These are phyloP conservation scores for Cercospora janseana DNA, from an alignment of 2,329 filamentous ascomycete genomes.

Conservation along the genomic window DNA sequence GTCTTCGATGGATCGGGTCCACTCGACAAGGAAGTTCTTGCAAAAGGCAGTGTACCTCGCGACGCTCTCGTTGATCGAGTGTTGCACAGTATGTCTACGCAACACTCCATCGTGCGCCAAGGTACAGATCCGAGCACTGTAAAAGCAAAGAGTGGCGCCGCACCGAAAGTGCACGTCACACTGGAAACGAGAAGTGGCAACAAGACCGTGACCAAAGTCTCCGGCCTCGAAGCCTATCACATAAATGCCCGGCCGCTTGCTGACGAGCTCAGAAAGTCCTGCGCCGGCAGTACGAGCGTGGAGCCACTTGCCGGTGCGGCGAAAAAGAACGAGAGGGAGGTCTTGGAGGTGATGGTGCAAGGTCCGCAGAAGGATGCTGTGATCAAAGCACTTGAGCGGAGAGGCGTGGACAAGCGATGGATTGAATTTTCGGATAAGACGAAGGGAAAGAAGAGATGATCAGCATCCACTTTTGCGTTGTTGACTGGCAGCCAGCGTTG, in stretches of 20 bases:
- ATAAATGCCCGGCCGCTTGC: slow-evolving; percentile 60
- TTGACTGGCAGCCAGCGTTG: no score
- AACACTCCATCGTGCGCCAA: slow-evolving; percentile 57
- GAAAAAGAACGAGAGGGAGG: slow-evolving; percentile 60
- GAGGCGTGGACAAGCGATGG: slow-evolving; percentile 60
- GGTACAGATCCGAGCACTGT: slow-evolving; percentile 42
- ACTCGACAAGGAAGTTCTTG: slow-evolving; percentile 56
- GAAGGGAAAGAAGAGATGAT: slow-evolving; percentile 59
- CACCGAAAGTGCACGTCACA: slow-evolving; percentile 59
- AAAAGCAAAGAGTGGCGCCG: slow-evolving; percentile 61
- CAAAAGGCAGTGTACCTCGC: slow-evolving; percentile 57
- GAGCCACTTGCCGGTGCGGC: slow-evolving; percentile 58
- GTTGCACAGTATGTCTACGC: slow-evolving; percentile 54
- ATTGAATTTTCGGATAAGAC: slow-evolving; percentile 67
- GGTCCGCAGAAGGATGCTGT: slow-evolving; percentile 64
- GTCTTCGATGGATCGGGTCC: slow-evolving; percentile 55
- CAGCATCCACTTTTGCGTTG: no score
- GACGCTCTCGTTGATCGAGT: slow-evolving; percentile 62
- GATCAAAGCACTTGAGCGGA: slow-evolving; percentile 57
- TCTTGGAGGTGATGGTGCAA: slow-evolving; percentile 67
- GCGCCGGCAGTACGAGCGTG: slow-evolving; percentile 66
- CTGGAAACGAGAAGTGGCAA: slow-evolving; percentile 65
- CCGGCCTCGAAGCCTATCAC: slow-evolving; percentile 60
- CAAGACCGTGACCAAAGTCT: slow-evolving; percentile 64
- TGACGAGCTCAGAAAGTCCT: slow-evolving; percentile 65